Conservation (phyloP, 2,329 filamentous ascomycete species). For the Fusarium albidum region DNA sequence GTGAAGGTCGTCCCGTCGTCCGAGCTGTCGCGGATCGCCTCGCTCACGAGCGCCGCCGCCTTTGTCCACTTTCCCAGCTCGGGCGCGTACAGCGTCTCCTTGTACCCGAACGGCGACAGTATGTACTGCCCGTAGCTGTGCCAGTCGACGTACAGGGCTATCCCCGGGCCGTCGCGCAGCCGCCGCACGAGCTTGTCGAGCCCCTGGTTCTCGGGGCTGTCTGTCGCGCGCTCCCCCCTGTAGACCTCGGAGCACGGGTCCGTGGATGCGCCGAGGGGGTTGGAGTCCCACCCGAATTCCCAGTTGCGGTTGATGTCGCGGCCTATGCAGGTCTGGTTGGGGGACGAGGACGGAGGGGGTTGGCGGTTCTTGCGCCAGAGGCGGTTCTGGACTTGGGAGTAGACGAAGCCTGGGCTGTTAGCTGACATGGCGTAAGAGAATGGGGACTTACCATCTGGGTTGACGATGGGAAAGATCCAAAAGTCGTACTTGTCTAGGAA, state of each 20-base stretch:
- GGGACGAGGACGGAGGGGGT: constrained; percentile 37
- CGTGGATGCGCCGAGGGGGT: constrained; percentile 54
- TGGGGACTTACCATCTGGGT: constrained; percentile 51
- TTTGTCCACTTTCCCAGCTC: constrained; percentile 50
- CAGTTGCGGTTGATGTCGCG: constrained; percentile 64
- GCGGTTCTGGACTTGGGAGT: constrained; percentile 55
- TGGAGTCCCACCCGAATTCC: constrained; percentile 57
- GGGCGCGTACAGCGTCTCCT: constrained; percentile 49
- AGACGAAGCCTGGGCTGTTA: constrained; percentile 50
- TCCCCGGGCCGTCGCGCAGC: constrained; percentile 45
- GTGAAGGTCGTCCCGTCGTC: constrained; percentile 44
- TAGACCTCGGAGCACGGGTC: constrained; percentile 58
- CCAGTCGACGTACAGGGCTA: constrained; percentile 58
- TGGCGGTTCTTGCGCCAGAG: constrained; percentile 63
- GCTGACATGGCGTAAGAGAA: neutral
- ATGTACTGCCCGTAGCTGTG: constrained; percentile 57
- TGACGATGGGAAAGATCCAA: constrained; percentile 61
- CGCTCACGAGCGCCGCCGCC: constrained; percentile 42
- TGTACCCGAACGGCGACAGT: constrained; percentile 55
- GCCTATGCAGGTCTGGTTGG: constrained; percentile 52
- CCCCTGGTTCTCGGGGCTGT: constrained; percentile 56
- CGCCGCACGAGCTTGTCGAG: constrained; percentile 47
- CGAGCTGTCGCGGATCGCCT: constrained; percentile 45
- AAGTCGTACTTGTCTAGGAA: constrained; percentile 66
- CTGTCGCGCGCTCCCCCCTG: constrained; percentile 49